Conservation (phyloP, 208 protist species). For the Leishmania major region DNA sequence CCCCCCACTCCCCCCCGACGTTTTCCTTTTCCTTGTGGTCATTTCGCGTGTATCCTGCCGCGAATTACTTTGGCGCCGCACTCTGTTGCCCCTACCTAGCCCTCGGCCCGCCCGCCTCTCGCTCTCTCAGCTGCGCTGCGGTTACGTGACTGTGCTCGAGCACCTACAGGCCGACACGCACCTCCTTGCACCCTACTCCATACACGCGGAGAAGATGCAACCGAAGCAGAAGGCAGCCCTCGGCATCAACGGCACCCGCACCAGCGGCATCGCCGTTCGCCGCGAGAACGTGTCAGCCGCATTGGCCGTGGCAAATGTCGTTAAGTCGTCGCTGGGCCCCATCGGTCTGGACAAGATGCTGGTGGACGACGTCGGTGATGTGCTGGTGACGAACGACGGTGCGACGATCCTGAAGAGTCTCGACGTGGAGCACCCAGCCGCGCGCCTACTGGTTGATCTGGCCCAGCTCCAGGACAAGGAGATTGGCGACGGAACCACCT, state of each 20-base stretch:
- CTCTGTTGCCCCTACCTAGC: neutral
- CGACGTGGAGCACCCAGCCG: conserved; percentile 96
- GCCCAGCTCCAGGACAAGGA: conserved; percentile 99
- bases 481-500: conserved; percentile 99
- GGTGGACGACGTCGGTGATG: conserved; percentile 99
- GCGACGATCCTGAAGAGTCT: conserved; percentile 96
- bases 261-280: conserved; percentile 95
- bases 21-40: neutral
- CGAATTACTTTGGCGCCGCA: neutral
- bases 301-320: conserved; percentile 98
- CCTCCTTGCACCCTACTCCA: conserved; percentile 4
- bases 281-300: conserved; percentile 98
- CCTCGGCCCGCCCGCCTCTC: neutral
- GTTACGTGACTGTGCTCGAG: neutral
- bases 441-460: conserved; percentile 98
- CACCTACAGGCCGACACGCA: neutral
- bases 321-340: conserved; percentile 99
- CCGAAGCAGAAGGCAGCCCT: conserved; percentile 87
- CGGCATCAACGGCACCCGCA: conserved; percentile 95
- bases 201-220: conserved; percentile 55
- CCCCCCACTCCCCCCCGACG: neutral
- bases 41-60: neutral
- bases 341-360: conserved; percentile 99
- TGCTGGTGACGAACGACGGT: conserved; percentile 99
- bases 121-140: neutral